Conservation (phyloP, 1,139 yeast genomes). For the Magnusiomyces tetraspermus region DNA sequence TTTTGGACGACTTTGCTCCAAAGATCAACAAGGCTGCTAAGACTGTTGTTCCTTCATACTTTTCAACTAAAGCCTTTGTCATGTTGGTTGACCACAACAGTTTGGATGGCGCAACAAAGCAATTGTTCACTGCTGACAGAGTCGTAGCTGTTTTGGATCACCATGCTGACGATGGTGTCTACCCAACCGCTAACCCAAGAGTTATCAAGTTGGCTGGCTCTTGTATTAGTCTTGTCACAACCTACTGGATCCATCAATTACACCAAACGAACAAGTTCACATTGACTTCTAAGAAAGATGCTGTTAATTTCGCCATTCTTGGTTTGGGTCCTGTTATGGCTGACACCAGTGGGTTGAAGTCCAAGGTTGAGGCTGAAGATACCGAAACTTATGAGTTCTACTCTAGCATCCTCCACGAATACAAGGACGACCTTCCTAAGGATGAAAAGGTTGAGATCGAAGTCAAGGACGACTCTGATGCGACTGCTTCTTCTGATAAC, state of each 20-base stretch:
- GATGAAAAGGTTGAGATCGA: neutral
- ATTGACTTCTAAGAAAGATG: slow-evolving; percentile 12
- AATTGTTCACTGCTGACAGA: slow-evolving; percentile 25
- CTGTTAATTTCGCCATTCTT: slow-evolving; percentile 39
- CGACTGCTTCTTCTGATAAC: no score
- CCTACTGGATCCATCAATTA: slow-evolving; percentile 42
- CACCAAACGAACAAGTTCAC: slow-evolving; percentile 16
- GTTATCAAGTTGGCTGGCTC: slow-evolving; percentile 59
- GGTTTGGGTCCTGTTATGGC: slow-evolving; percentile 59
- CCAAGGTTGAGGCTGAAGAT: slow-evolving; percentile 52
- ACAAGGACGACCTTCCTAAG: neutral
- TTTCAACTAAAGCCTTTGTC: slow-evolving; percentile 23
- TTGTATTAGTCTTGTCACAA: slow-evolving; percentile 64
- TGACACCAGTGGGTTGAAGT: slow-evolving; percentile 59
- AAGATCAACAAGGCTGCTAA: slow-evolving; percentile 4
- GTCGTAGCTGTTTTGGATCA: slow-evolving; percentile 73
- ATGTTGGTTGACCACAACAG: slow-evolving; percentile 78
- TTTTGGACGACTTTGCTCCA: slow-evolving; percentile 49
- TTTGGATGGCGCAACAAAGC: slow-evolving; percentile 45
- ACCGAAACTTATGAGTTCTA: slow-evolving; percentile 37
- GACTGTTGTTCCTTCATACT: neutral
- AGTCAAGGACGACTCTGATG: neutral
- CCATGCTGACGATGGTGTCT: slow-evolving; percentile 62
- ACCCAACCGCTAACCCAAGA: slow-evolving; percentile 43
- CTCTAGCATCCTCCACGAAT: slow-evolving; percentile 14